These are phyloP conservation scores for Endocladia muricata DNA, from an alignment of 31 red algal species.

Conservation along the genomic window DNA sequence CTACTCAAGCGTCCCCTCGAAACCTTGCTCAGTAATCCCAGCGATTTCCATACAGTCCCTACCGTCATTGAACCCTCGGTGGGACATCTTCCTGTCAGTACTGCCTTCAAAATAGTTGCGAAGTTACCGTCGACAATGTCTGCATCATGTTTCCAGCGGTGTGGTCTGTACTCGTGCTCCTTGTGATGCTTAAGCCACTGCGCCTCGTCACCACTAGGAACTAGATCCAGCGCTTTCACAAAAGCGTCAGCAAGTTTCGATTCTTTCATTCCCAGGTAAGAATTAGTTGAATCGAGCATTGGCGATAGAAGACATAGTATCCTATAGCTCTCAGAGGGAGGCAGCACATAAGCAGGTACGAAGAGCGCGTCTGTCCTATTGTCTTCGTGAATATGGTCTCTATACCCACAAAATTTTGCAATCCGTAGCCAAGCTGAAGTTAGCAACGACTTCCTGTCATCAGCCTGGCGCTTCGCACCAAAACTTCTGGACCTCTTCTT, in stretches of 20 bases:
- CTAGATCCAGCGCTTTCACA: conserved; percentile 55
- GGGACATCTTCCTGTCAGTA: conserved; percentile 48
- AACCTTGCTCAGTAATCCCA: conserved; percentile 36
- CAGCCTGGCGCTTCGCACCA: neutral
- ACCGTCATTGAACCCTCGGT: conserved; percentile 49
- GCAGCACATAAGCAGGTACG: conserved; percentile 43
- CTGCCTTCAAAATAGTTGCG: conserved; percentile 45
- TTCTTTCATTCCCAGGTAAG: conserved; percentile 69
- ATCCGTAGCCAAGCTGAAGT: conserved; percentile 26
- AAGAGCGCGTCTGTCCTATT: neutral
- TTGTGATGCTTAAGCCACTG: conserved; percentile 69
- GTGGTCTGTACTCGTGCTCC: conserved; percentile 58
- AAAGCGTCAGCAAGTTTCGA: conserved; percentile 57
- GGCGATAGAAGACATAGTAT: conserved; percentile 51
- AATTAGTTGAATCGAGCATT: conserved; percentile 42
- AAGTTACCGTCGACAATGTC: conserved; percentile 62
- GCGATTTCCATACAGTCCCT: conserved; percentile 51
- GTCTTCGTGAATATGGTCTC: neutral
- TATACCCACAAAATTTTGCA: conserved; percentile 1
- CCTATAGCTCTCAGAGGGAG: conserved; percentile 48
- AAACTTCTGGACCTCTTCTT: neutral
- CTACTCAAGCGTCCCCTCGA: conserved; percentile 14
- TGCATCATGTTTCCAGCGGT: conserved; percentile 52
- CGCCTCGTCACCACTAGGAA: conserved; percentile 42
- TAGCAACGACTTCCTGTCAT: conserved; percentile 15